Evolutionary conservation across 179 eudicot species (phyloP), one percentile per base, ranked within the genome.

Genomic region (Silene coronaria): DNA sequence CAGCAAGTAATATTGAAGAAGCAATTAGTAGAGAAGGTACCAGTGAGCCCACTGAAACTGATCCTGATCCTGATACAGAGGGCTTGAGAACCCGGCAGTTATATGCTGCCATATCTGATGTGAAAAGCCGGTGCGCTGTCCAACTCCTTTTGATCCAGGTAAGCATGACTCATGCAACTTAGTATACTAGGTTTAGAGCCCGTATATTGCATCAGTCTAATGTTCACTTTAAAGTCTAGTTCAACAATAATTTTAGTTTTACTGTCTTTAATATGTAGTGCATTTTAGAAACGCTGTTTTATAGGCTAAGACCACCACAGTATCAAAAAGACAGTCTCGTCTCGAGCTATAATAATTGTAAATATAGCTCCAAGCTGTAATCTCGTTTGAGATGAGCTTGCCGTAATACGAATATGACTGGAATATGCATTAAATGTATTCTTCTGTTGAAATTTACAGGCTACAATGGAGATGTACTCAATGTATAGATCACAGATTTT

Each of bases 131-230:
- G 45, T 88, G 93, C 74, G 95, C 99, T 84, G 90, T 93, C 51
- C 97, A 95, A 81, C 99, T 95, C 65, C 77, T 95, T 79, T 80
- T 95, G 81, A 89, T 91, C 79, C 97, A 93, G 98, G 98, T 93
- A 79, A 26, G 70, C 51, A 45, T 51, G 12, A 72, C 24, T 58
- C 23, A 51, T 24, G 19, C 6, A 16, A 53, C 16, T 0, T 13
- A 16, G 58, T 42, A 42, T 42, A 42, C 48, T 42, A 42, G 48
- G 48, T 42, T 42, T 9, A 42, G 48, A 42, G 13, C 48, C 48
- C 13, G 48, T 42, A 11, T 42, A 42, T 42, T 42, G 48, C 48
- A 42, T 42, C 48, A 42, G 11, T 42, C 13, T 42, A 42, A 42
- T 3, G 13, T 42, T 42, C 48, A 11, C 13, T 42, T 11, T 42